Percentiles rank a stretch among this genome's conserved stretches.
Conservation (phyloP, 495 filamentous ascomycete species). For the Halenospora varia region DNA sequence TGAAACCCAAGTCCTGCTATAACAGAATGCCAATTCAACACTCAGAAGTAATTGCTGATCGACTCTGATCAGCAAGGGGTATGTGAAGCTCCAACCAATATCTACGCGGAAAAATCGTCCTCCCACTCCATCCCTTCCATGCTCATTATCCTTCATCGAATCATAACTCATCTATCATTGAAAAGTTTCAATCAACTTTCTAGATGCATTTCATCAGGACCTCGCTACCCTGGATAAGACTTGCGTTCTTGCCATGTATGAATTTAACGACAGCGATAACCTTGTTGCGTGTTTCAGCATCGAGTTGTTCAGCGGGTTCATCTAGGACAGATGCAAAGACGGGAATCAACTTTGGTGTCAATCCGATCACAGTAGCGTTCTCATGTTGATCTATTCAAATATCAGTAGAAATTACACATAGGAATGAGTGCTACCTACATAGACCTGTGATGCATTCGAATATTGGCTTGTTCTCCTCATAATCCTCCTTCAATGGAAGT, state of each 20-base stretch:
- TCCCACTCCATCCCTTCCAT: slow-evolving; percentile 6
- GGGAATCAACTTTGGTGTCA: slow-evolving; percentile 74
- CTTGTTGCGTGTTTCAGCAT: slow-evolving; percentile 69
- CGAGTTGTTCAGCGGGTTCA: slow-evolving; percentile 78
- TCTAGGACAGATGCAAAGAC: slow-evolving; percentile 77
- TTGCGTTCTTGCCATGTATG: slow-evolving; percentile 48
- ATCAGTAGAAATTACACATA: slow-evolving; percentile 6
- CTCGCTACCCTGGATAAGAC: slow-evolving; percentile 19
- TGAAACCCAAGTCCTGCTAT: too few species aligned
- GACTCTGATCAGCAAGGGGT: background rate
- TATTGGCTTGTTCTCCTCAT: slow-evolving; percentile 91
- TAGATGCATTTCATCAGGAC: slow-evolving; percentile 11
- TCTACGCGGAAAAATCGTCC: background rate
- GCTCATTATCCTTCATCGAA: slow-evolving; percentile 7
- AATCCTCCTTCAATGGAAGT: slow-evolving; percentile 90
- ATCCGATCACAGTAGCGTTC: slow-evolving; percentile 65
- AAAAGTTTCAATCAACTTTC: slow-evolving; percentile 5
- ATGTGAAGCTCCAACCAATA: background rate
- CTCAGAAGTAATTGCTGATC: too few species aligned
- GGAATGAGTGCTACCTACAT: slow-evolving; percentile 54
- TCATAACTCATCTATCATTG: slow-evolving; percentile 10
- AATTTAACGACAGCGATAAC: slow-evolving; percentile 69
- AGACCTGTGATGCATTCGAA: slow-evolving; percentile 83
- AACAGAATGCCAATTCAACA: too few species aligned
- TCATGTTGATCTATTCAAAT: slow-evolving; percentile 57